These are phyloP conservation scores for Chytriomyces sp. DNA, from an alignment of 192 early-diverging fungal genomes.

Conservation along the genomic window DNA sequence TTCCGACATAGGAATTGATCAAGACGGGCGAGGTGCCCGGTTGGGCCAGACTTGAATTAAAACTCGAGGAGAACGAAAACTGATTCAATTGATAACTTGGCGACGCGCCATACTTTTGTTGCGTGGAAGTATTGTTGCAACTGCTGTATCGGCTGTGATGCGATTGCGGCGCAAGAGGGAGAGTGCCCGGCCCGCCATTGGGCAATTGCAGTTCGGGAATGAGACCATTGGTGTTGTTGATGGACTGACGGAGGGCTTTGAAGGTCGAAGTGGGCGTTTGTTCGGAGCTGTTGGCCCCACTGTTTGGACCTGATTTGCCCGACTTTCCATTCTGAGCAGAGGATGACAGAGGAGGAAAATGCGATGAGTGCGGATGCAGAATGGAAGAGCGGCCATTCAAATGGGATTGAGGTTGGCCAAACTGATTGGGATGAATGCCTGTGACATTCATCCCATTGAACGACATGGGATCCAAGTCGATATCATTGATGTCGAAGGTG, in stretches of 20 bases:
- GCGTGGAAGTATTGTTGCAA: not conserved
- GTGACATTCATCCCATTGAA: no score
- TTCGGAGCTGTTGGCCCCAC: not conserved
- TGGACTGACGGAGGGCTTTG: not conserved
- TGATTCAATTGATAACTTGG: not conserved
- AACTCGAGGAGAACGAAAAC: not conserved
- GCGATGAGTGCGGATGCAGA: not conserved
- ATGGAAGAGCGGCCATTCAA: not conserved
- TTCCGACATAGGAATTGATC: conserved; percentile 20
- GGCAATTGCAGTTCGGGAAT: not conserved
- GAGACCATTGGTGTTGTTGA: not conserved
- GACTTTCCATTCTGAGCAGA: not conserved
- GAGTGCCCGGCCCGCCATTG: not conserved
- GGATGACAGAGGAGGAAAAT: conserved; percentile 2
- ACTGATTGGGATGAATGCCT: not conserved
- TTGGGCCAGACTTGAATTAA: not conserved
- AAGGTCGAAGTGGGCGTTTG: conserved; percentile 8
- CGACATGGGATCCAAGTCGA: not conserved
- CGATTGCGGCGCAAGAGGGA: not conserved
- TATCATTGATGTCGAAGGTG: conserved; percentile 12
- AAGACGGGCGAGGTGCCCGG: conserved; percentile 14
- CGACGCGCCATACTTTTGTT: not conserved
- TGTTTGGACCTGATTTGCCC: not conserved
- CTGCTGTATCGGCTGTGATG: not conserved
- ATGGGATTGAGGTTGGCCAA: not conserved